phyloP scores from a whole-genome alignment of 78 protist genomes.

The Dictyostelium brefeldianum region DNA sequence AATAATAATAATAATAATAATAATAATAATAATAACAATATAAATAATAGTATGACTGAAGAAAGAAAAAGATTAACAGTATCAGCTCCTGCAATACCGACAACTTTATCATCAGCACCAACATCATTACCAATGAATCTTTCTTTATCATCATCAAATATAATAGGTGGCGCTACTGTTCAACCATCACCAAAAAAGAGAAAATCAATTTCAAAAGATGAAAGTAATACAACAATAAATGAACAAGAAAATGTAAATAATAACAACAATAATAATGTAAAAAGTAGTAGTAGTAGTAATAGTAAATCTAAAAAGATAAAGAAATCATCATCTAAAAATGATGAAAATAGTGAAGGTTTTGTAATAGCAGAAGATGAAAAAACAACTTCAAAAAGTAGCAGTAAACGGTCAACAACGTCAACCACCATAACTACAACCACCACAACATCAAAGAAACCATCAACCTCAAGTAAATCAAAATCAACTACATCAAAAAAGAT shows the following conservation, averaged over 20 bases:
- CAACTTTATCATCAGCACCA: constrained; percentile 15
- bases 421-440: not conserved
- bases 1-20: not conserved
- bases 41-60: not conserved
- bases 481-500: not conserved
- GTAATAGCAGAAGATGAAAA: not conserved
- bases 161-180: not conserved
- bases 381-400: not conserved
- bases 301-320: constrained; percentile 4
- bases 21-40: constrained; percentile 1
- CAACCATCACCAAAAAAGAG: not conserved
- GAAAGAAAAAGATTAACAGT: not conserved
- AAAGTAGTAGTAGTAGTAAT: not conserved
- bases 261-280: not conserved
- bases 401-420: not conserved
- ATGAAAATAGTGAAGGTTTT: constrained; percentile 9
- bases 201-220: not conserved
- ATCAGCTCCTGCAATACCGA: constrained; percentile 13
- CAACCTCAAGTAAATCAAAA: not conserved
- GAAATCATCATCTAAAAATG: constrained; percentile 12
- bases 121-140: not conserved
- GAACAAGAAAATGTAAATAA: constrained; percentile 21
- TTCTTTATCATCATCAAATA: not conserved
- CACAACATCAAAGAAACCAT: not conserved
- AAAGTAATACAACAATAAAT: constrained; percentile 15